Base-by-base conservation (phyloP, 768 basidiomycete genomes). In the Pleurotus tuoliensis region DNA sequence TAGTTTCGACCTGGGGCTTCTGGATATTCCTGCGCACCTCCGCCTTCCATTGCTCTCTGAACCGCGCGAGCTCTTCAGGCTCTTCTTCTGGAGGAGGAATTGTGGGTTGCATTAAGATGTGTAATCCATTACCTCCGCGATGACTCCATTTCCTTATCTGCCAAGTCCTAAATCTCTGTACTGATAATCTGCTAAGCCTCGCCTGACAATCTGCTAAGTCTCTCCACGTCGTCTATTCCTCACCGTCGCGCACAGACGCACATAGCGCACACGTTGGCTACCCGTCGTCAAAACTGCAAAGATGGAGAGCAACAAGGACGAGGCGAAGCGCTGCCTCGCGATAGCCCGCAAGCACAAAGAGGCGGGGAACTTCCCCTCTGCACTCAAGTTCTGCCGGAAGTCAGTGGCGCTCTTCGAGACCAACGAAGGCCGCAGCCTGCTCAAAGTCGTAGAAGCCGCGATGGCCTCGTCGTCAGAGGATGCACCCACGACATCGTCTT, bases 361-460 rank as follows among this genome's bases (percentile, higher is more conserved):
- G 54, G 76, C 83, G 45, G 85, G 82, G 47, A 92, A 95, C 69
- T 73, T 84, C 55, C 59, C 86, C 43, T 84, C 89, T 2, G 93
- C 95, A 1, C 83, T 87, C 67, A 92, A 92, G 69, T 95, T 98
- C 75, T 88, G 86, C 59, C 83, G 87, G 70, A 98, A 98, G 72
- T 92, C 90, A 9, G 82, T 94, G 58, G 75, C 86, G 5, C 79
- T 98, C 44, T 94, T 89, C 70, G 77, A 85, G 52, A 94, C 93
- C 0, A 78, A 85, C 8, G 86, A 92, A 68, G 95, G 88, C 11
- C 67, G 76, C 41, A 80, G 80, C 57, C 72, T 96, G 37, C 78
- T 94, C 34, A 78, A 78, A 11, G 72, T 80, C 11, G 83, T 97
- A 39, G 83, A 91, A 57, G 68, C 81, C 30, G 80, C 84, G 20